Evolutionary conservation across 148 eudicot species (phyloP), one percentile per base, ranked within the genome.

Genomic region (Fagopyrum homotropicum): DNA sequence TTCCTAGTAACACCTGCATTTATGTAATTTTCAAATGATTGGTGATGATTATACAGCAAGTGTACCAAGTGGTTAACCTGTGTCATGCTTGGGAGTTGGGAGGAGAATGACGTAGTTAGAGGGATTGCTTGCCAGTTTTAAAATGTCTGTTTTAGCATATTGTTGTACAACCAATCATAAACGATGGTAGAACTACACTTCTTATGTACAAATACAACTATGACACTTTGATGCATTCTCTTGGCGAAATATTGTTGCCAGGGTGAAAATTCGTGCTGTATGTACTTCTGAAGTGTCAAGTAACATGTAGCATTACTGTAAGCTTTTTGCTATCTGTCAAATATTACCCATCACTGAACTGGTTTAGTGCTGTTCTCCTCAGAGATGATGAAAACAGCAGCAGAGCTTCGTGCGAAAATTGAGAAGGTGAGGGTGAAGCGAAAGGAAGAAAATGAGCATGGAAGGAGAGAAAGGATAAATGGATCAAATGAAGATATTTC

Each of bases 341-440:
- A 14, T 66, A 35, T 35, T 17, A 12, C 46, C 8, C 30, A 12
- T 66, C 70, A 40, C 71, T 66, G 47, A 66, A 5, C 71, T 66
- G 4, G 17, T 9, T 6, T 66, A 66, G 35, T 40, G 45, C 29
- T 11, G 12, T 9, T 46, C 7, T 46, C n/a, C n/a, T 49, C 54
- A 72, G 74, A 72, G 43, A 72, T 72, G 74, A 72, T 47, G 54
- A 47, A 26, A n/a, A 72, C 54, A 17, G 74, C 74, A 45, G n/a
- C 43, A 4, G 52, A 72, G 55, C 54, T 72, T 72, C 55, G 55
- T 45, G 40, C 55, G 9, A 72, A 49, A 46, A 47, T 72, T 54
- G 74, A 47, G 35, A 72, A 72, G 55, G 54, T 45, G 74, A 72
- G 40, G 35, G 54, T 46, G 52, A 72, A 72, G 55, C 74, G 15